These are phyloP conservation scores for Phytophthora colocasiae DNA, from an alignment of 352 stramenopile genomes.

Conservation along the genomic window DNA sequence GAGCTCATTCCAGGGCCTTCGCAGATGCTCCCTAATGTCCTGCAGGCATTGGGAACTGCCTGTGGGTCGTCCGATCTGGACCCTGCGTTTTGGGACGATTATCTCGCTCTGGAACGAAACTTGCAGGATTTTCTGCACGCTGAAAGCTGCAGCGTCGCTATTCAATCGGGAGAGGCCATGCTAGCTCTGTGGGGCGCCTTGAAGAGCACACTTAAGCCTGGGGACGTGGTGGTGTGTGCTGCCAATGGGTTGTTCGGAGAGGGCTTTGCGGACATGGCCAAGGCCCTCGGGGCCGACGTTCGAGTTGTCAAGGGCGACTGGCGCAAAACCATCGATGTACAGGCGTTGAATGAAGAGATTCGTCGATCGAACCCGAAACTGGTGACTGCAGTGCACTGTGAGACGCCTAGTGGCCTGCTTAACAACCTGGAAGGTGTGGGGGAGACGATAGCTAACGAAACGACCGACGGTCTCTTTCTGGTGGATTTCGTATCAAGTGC, in stretches of 20 bases:
- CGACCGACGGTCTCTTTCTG: slow-evolving; percentile 58
- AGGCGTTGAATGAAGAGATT: slow-evolving; percentile 47
- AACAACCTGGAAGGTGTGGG: slow-evolving; percentile 54
- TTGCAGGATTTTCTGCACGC: slow-evolving; percentile 49
- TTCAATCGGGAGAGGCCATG: slow-evolving; percentile 71
- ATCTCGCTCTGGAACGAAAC: slow-evolving; percentile 45
- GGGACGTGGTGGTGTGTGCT: slow-evolving; percentile 54
- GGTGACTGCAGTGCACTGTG: slow-evolving; percentile 63
- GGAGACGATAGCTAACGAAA: slow-evolving; percentile 46
- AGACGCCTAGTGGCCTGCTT: slow-evolving; percentile 56
- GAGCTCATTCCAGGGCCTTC: slow-evolving; percentile 51
- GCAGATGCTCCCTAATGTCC: slow-evolving; percentile 49
- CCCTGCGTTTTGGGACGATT: slow-evolving; percentile 63
- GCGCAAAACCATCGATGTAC: slow-evolving; percentile 45
- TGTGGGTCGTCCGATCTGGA: slow-evolving; percentile 59
- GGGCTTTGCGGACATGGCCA: slow-evolving; percentile 60
- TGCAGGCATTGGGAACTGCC: slow-evolving; percentile 35
- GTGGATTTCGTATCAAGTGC: slow-evolving; percentile 69
- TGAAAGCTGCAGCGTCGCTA: slow-evolving; percentile 43
- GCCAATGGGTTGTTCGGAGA: slow-evolving; percentile 59
- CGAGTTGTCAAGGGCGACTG: slow-evolving; percentile 48
- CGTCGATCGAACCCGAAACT: slow-evolving; percentile 50
- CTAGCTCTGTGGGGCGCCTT: slow-evolving; percentile 59
- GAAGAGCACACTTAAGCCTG: slow-evolving; percentile 49
- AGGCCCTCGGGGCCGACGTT: slow-evolving; percentile 47